phyloP scores from a whole-genome alignment of 495 filamentous ascomycete genomes.

The Talaromyces wortmannii region DNA sequence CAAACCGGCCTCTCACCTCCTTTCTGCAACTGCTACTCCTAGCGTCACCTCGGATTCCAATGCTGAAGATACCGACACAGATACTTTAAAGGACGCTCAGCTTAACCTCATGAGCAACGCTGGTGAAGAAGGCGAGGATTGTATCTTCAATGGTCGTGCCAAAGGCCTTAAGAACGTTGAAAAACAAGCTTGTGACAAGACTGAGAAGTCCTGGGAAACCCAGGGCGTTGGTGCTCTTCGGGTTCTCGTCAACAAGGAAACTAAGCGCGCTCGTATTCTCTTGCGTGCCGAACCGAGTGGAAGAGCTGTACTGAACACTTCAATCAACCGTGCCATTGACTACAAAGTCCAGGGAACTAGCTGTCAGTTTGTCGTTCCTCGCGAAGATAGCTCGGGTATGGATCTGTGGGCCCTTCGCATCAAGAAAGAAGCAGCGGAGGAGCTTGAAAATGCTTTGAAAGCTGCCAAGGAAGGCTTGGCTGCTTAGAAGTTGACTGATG shows the following conservation, averaged over 20 bases:
- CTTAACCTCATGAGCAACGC: conserved; percentile 58
- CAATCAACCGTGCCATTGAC: conserved; percentile 46
- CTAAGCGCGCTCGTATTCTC: conserved; percentile 54
- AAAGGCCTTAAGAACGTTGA: conserved; percentile 51
- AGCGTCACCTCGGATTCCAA: conserved; percentile 55
- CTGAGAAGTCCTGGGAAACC: conserved; percentile 44
- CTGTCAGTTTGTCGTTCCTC: conserved; percentile 48
- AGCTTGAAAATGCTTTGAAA: conserved; percentile 19
- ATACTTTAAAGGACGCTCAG: conserved; percentile 41
- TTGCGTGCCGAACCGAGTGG: conserved; percentile 65
- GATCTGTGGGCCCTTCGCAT: conserved; percentile 62
- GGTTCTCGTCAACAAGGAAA: conserved; percentile 60
- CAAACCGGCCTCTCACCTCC: conserved; percentile 19
- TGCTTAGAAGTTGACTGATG: background rate
- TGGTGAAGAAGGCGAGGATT: conserved; percentile 66
- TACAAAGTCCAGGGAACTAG: conserved; percentile 51
- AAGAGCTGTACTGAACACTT: conserved; percentile 60
- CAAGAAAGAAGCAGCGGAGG: conserved; percentile 44
- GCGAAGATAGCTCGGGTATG: conserved; percentile 38
- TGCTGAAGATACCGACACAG: conserved; percentile 50
- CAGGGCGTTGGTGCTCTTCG: conserved; percentile 60
- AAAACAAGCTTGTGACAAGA: conserved; percentile 13
- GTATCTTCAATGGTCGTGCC: conserved; percentile 54
- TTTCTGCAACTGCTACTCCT: conserved; percentile 13
- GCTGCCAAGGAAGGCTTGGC: background rate